Evolutionary conservation across 768 basidiomycete genomes (phyloP), one percentile per base, ranked within the genome.

Genomic region (Hortiboletus flavorubellus): DNA sequence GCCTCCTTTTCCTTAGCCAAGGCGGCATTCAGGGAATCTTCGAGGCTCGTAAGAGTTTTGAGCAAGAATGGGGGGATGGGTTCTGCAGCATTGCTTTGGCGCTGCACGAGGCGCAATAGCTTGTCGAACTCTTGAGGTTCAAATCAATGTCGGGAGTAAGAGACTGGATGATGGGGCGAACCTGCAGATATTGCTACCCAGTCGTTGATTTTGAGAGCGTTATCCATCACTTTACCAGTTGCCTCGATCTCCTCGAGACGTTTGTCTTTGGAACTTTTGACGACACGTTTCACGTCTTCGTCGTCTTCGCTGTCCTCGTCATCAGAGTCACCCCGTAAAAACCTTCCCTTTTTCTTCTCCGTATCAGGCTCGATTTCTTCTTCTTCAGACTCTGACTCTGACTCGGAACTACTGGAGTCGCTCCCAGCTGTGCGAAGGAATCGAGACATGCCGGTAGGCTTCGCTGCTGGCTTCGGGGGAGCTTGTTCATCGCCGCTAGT

Each of bases 151-250:
- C 10, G 34, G 5, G 30, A 37, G 40, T 9, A 49, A 42, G n/a
- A 42, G 35, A 34, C 11, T 4, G 39, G 7, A 10, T 16, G 31
- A 54, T 12, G 21, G 45, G 21, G 71, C 84, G 53, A 63, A 93
- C 95, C 95, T 56, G 82, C 87, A 21, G 89, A 92, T 64, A 93
- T 95, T 30, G 84, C 85, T 26, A 87, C 86, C 97, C 97, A 99
- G 74, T 99, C 94, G 64, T 95, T 96, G 63, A 96, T 95, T 79
- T 91, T 96, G 59, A 91, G 78, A 18, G 88, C 94, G 68, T 99
- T 98, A 45, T 96, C 92, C 77, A 98, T 97, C 45, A 78, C 78
- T 73, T 89, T 94, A 52, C 92, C 91, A 4, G 88, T 89, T 2
- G 84, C 84, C 72, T 98, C 95, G 85, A 98, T 95, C 79, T 98